Base-by-base conservation (phyloP, 2,329 filamentous ascomycete genomes). In the Bisporella sp. region DNA sequence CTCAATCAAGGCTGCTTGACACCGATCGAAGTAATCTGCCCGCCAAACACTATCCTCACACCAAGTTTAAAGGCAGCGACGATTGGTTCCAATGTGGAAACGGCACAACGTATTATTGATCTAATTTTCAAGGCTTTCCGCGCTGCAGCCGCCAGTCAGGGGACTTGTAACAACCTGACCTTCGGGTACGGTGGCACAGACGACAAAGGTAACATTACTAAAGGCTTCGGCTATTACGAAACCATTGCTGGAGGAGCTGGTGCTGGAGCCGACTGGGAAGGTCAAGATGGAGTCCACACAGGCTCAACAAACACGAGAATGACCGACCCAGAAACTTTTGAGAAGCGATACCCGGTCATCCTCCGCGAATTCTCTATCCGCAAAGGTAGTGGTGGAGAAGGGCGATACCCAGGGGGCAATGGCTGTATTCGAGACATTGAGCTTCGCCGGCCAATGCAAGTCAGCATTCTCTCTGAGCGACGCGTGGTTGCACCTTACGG, bases 271-370 rank as follows among this genome's bases (percentile, higher is more conserved):
- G 40, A 13, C 8, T 89, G 85, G 85, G 73, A 84, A 51, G 87
- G 87, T 12, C 85, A 90, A 28, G 49, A 50, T 50, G 60, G 58
- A 7, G 60, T 63, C 9, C 60, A 92, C 64, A 85, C 81, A 2
- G 86, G 92, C 68, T 90, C 91, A 85, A 92, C 88, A 5, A 93
- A 92, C 66, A 92, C 87, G 4, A 77, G 87, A 12, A 92, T 91
- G 62, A 91, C 87, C 0, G 87, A 92, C 63, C 76, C 84, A 0
- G 88, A 92, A 64, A 79, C 90, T 5, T 87, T 92, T 57, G 87
- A 92, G 69, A 75, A 84, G 31, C 72, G 87, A 6, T 90, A 90
- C 61, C 87, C 87, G 0, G 85, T 90, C 1, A 66, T 93, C 1
- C 69, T 93, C 33, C 74, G 83, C 5, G 77, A 86, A 57, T 92